Conservation (phyloP, 768 basidiomycete species). For the Tylopilus felleus region DNA sequence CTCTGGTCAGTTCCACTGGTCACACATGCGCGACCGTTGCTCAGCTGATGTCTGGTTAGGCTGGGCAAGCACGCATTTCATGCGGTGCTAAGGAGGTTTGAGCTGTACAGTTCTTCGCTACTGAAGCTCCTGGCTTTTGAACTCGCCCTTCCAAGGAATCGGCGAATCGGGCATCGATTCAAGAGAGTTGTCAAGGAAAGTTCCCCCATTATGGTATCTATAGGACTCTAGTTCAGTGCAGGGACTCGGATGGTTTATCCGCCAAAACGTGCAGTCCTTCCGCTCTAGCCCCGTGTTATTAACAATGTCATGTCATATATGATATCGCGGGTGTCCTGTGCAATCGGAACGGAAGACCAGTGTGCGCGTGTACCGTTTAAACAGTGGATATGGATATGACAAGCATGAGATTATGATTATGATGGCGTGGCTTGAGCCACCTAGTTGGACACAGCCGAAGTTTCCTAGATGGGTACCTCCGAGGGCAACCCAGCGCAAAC, state of each 20-base stretch:
- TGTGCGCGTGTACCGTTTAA: background rate
- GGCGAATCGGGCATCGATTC: constrained; percentile 44
- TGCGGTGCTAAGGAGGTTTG: constrained; percentile 54
- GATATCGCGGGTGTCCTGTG: background rate
- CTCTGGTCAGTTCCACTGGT: constrained; percentile 51
- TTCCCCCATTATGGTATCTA: constrained; percentile 15
- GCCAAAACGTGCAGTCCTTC: background rate
- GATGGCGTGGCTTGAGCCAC: constrained; percentile 1
- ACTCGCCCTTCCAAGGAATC: constrained; percentile 45
- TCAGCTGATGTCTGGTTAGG: constrained; percentile 41
- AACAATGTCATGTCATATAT: background rate
- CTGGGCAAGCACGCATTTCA: constrained; percentile 80
- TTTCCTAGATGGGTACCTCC: background rate
- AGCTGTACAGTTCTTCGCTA: constrained; percentile 43
- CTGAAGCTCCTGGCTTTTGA: constrained; percentile 49
- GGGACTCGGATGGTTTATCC: background rate
- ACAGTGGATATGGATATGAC: background rate
- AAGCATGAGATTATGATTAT: background rate
- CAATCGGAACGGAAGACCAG: background rate
- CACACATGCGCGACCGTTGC: background rate
- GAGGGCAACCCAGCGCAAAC: background rate
- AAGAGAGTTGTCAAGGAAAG: constrained; percentile 40
- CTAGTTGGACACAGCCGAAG: background rate
- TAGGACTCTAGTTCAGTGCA: constrained; percentile 16
- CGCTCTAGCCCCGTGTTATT: background rate